Conservation (phyloP, 148 eudicot species). For the Vaccinium vitisidaea region DNA sequence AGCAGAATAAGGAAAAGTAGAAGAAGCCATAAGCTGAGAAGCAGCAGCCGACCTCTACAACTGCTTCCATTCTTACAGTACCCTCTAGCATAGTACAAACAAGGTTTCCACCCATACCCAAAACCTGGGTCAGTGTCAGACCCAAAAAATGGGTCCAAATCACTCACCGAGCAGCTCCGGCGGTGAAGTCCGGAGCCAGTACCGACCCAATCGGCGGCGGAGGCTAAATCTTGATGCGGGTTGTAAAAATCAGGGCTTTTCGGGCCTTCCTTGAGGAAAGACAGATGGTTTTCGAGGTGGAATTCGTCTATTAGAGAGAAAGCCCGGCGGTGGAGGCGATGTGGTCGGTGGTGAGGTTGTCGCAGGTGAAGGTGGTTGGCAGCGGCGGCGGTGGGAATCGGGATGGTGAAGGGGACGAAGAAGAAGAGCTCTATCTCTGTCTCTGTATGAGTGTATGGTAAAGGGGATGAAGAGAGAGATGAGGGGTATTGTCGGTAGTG, state of each 20-base stretch:
- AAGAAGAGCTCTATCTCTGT: too few relatives aligned
- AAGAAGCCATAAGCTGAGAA: conserved; percentile 48
- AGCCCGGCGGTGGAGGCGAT: too few relatives aligned
- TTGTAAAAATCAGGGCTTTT: conserved; percentile 35
- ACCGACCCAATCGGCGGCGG: too few relatives aligned
- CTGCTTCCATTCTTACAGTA: conserved; percentile 80
- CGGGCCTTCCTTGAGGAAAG: conserved; percentile 50
- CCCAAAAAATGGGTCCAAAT: conserved; percentile 35
- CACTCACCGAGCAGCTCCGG: conserved; percentile 77
- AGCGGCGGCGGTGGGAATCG: too few relatives aligned
- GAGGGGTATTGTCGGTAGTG: too few relatives aligned
- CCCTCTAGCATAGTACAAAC: conserved; percentile 83
- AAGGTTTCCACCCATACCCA: conserved; percentile 78
- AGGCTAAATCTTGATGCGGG: conserved; percentile 32
- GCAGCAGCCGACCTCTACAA: conserved; percentile 57
- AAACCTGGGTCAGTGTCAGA: conserved; percentile 39
- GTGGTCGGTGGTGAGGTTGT: too few relatives aligned
- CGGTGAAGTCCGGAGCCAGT: conserved; percentile 49
- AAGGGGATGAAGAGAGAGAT: too few relatives aligned
- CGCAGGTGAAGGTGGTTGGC: too few relatives aligned
- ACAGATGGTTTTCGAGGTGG: conserved; percentile 72
- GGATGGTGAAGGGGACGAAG: too few relatives aligned
- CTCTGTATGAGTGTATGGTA: too few relatives aligned
- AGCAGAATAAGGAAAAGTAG: conserved; percentile 42
- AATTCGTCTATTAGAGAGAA: conserved; percentile 42